Conservation (phyloP, 2,329 filamentous ascomycete genomes). For the Calonectria naviculata region DNA sequence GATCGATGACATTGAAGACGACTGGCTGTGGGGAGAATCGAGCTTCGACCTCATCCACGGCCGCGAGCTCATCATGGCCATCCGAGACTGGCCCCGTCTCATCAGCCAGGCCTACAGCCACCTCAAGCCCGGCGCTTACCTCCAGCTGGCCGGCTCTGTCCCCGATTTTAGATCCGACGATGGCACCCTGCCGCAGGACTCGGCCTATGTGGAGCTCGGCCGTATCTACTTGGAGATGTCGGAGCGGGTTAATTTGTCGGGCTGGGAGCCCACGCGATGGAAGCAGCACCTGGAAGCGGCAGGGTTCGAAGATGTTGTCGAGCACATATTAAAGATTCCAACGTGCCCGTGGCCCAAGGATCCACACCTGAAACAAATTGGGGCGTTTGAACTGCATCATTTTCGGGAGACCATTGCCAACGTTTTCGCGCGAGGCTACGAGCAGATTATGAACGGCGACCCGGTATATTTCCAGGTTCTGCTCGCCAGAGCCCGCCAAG, state of each 20-base stretch:
- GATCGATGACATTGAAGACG: constrained; percentile 50
- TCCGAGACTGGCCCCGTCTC: constrained; percentile 65
- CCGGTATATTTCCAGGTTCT: constrained; percentile 34
- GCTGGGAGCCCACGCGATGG: constrained; percentile 34
- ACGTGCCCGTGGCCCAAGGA: constrained; percentile 45
- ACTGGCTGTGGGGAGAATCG: constrained; percentile 48
- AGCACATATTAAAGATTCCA: constrained; percentile 43
- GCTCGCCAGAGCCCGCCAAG: constrained; percentile 31
- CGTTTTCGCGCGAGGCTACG: constrained; percentile 36
- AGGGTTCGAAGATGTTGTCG: constrained; percentile 45
- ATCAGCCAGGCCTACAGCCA: constrained; percentile 60
- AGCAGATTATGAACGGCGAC: constrained; percentile 36
- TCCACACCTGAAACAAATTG: constrained; percentile 42
- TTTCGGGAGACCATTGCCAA: constrained; percentile 37
- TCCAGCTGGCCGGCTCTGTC: constrained; percentile 40
- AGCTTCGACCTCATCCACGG: constrained; percentile 71
- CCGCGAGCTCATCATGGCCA: constrained; percentile 64
- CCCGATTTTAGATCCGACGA: constrained; percentile 41
- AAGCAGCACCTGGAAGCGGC: constrained; percentile 40
- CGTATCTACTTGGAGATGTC: constrained; percentile 38
- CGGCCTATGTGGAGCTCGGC: constrained; percentile 35
- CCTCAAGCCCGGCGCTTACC: constrained; percentile 62
- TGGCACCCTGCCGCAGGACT: constrained; percentile 33
- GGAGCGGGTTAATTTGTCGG: constrained; percentile 30
- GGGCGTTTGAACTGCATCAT: constrained; percentile 36